Evolutionary conservation across 2,329 filamentous ascomycete species (phyloP), one percentile per base, ranked within the genome.

Genomic region (Phyllachora maydis): DNA sequence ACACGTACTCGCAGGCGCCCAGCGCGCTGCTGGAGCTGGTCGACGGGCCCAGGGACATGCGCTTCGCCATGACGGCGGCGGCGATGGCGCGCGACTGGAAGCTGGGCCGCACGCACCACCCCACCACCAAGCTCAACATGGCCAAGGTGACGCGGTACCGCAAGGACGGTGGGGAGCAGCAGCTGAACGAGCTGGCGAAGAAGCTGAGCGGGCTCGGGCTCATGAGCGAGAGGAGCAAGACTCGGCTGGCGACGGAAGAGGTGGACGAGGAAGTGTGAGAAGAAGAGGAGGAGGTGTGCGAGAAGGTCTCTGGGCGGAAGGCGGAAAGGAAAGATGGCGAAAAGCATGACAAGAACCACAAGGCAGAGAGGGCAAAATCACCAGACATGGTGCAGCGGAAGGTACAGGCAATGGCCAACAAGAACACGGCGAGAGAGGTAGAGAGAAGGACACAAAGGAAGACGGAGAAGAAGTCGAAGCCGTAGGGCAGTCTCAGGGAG

Each of bases 11-110:
- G 47, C 81, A 93, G 52, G 85, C 78, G 6, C 66, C 72, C 32
- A 83, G 75, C 16, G 85, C 88, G 12, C 83, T 98, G 32, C 70
- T 98, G 22, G 82, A 95, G 51, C 65, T 98, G 16, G 83, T 98
- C 30, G 88, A 98, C 49, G 83, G 85, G 17, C 81, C 82, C 16
- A 76, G 73, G 45, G 88, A 98, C 49, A 78, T 92, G 56, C 76
- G 83, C 16, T 93, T 93, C 52, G 79, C 81, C 39, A 71, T 95
- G 65, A 92, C 83, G 3, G 88, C 88, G 14, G 76, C 75, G 36
- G 72, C 79, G 0, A 59, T 95, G 5, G 79, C 78, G 20, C 60
- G 69, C 13, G 61, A 69, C 39, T 49, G 57, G 27, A 40, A 46
- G 22, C 45, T 67, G 9, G 59, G 67, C 18, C 56, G 64, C 24